Percentiles rank a stretch among this genome's conserved stretches.
Evolutionary conservation across 2,329 filamentous ascomycete species (phyloP).

Genomic region (Microthyrium microscopicum): DNA sequence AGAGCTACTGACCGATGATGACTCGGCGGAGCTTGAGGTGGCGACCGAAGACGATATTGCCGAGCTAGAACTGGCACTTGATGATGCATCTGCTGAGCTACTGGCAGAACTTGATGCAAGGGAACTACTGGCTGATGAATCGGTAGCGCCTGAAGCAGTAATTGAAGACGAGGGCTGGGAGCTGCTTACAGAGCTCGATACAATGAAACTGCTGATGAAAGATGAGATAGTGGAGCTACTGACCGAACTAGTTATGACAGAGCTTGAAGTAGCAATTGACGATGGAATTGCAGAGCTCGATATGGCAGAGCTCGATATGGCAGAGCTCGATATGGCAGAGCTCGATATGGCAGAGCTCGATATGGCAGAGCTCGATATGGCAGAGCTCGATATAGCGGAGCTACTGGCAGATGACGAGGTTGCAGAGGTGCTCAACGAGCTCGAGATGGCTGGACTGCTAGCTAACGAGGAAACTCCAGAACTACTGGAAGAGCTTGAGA

Average conservation of each 20-base stretch:
- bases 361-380: too few relatives aligned
- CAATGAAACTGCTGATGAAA: neutral
- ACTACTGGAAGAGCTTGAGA: neutral
- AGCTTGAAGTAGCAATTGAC: neutral
- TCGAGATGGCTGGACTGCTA: too few relatives aligned
- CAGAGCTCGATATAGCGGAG: too few relatives aligned
- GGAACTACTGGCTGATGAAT: neutral
- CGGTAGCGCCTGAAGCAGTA: neutral
- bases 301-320: too few relatives aligned
- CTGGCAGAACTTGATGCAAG: neutral
- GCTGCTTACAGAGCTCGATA: neutral
- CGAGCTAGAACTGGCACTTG: neutral
- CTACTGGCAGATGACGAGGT: too few relatives aligned
- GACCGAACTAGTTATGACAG: neutral
- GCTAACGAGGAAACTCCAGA: neutral
- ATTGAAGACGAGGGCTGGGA: neutral
- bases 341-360: too few relatives aligned
- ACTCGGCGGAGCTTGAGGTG: too few relatives aligned
- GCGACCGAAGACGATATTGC: neutral
- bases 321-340: too few relatives aligned
- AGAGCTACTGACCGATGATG: neutral
- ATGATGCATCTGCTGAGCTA: neutral
- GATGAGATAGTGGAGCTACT: neutral
- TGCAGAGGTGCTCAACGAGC: too few relatives aligned
- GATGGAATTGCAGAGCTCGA: too few relatives aligned